phyloP scores from a whole-genome alignment of 2,329 filamentous ascomycete genomes.

The Venturia asperata region DNA sequence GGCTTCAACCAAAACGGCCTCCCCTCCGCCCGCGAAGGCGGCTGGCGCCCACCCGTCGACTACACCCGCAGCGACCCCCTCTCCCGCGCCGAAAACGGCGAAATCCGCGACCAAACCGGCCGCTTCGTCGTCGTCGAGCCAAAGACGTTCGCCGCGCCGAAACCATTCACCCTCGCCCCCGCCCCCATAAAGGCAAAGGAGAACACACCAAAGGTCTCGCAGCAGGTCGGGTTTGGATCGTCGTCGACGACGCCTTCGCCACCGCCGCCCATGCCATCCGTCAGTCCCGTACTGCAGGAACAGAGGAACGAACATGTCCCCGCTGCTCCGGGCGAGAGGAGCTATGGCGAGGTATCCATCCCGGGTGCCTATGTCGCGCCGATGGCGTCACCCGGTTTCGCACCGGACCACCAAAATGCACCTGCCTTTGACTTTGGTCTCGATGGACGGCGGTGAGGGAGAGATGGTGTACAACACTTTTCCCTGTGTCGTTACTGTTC shows the following conservation, averaged over 20 bases:
- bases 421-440: slow-evolving; percentile 34
- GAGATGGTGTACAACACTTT: background rate
- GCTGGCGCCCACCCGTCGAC: slow-evolving; percentile 40
- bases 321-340: slow-evolving; percentile 70
- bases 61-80: slow-evolving; percentile 39
- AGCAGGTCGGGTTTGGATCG: slow-evolving; percentile 34
- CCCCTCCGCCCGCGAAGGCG: slow-evolving; percentile 54
- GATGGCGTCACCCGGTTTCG: slow-evolving; percentile 36
- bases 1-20: slow-evolving; percentile 55
- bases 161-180: slow-evolving; percentile 77
- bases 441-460: slow-evolving; percentile 8
- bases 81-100: slow-evolving; percentile 47
- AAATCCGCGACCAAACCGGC: slow-evolving; percentile 25
- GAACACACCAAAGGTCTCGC: slow-evolving; percentile 61
- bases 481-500: background rate
- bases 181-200: slow-evolving; percentile 66
- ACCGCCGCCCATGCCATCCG: slow-evolving; percentile 26
- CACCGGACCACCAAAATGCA: slow-evolving; percentile 26
- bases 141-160: slow-evolving; percentile 41
- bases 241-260: slow-evolving; percentile 21
- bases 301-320: slow-evolving; percentile 57
- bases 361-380: slow-evolving; percentile 68
- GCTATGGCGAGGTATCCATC: slow-evolving; percentile 81
- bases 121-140: slow-evolving; percentile 47
- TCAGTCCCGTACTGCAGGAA: slow-evolving; percentile 30